Base-by-base conservation (phyloP, 768 basidiomycete genomes). In the Xerocomus spinulosus region DNA sequence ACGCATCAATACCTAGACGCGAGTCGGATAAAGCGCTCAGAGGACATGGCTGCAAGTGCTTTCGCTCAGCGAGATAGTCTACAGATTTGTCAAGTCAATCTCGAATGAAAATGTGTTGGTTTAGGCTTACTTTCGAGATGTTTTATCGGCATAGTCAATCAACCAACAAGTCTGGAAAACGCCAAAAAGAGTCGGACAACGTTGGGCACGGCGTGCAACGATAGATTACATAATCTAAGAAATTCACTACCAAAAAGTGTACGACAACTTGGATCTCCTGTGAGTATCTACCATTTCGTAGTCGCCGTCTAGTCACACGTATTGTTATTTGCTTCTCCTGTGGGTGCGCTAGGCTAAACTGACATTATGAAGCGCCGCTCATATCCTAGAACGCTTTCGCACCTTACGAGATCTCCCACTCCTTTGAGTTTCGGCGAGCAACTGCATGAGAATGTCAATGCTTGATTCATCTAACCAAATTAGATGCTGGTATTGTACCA, bases 1-100 rank as follows among this genome's bases (percentile, higher is more conserved):
- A 84, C 3, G 92, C 93, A 77, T 99, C 95, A 63, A 99, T 96
- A 26, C 96, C 96, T 23, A 99, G 85, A 37, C 96, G 87, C 44
- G 93, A 90, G 62, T 96, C 91, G 34, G 88, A 79, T 40, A 99
- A 77, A 0, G 84, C 82, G 48, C 79, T 81, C 45, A 98, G 79
- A 18, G 90, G 81, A 47, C 87, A 81, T 33, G 83, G 85, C 68
- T 89, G 85, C 54, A 89, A 69, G 65, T 94, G 88, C 70, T 92
- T 91, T 67, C 91, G 86, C 76, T 93, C 92, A 21, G 77, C 66
- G 59, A 96, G 78, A 66, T 91, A 91, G 64, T 78, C 93, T 94
- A 64, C 12, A 25, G 42, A 24, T 28, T 28, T 28, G 5, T 28
- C 10, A 2, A 14, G 25, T 48, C 42, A 14, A 9, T 37, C 14